Evolutionary conservation across 192 early-diverging fungal species (phyloP), one percentile per base, ranked within the genome.

Genomic region (Linnemannia zychae): DNA sequence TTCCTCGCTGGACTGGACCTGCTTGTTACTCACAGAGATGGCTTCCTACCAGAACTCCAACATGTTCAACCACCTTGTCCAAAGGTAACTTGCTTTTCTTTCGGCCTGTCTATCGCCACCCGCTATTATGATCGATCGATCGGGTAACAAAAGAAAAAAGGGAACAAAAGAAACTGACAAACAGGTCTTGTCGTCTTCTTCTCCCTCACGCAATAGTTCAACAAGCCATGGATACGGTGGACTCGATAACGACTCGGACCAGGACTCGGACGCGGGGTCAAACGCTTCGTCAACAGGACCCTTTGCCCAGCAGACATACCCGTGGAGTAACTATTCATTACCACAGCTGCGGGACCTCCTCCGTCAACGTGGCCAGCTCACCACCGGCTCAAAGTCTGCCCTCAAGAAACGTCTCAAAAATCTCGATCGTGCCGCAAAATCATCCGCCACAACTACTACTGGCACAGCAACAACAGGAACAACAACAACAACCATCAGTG

Each of bases 51-150:
- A 76, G 70, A 79, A 79, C 72, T 33, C 57, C 9, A 84, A 83
- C 82, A 78, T 85, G 74, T 85, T 85, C 53, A 85, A 85, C 78
- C 83, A 85, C 71, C 72, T 85, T 77, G 76, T 79, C 83, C 72
- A 79, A 36, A 85, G 60, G 83, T 85, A 85, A 53, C 24, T 47
- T 31, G 66, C 36, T 38, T 37, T 24, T 71, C 20, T 50, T 73
- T 28, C 63, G 24, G 48, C 18, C 50, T 13, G 9, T n/a, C 49
- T 37, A 24, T 34, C 36, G 0, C 50, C 7, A 7, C 33, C 36
- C 49, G 53, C 12, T 33, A 7, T 52, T 16, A 17, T 33, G 31
- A 48, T 33, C 22, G 18, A 69, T 28, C 40, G 7, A 33, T 34
- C n/a, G n/a, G n/a, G n/a, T n/a, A n/a, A n/a, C n/a, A n/a, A n/a